phyloP scores from a whole-genome alignment of 441 rosid species.

The Lepidium campestre region DNA sequence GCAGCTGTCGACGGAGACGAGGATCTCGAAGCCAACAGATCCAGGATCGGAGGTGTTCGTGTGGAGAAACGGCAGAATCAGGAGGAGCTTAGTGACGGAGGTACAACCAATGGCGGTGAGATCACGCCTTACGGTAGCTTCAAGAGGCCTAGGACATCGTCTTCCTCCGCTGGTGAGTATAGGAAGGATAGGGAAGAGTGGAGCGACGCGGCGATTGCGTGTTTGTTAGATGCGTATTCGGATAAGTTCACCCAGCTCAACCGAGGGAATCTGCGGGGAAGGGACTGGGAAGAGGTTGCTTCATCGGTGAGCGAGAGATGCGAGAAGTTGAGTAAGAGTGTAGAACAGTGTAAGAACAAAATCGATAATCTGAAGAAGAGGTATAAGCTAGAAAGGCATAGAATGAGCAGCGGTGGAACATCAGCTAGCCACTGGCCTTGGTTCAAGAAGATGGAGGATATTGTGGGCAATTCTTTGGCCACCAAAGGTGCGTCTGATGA shows the following conservation, averaged over 20 bases:
- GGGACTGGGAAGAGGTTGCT: constrained; percentile 98
- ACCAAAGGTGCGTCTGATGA: constrained; percentile 39
- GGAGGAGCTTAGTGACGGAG: constrained; percentile 43
- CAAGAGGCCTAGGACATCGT: constrained; percentile 37
- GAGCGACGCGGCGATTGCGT: constrained; percentile 81
- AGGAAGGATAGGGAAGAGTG: constrained; percentile 93
- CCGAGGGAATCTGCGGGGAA: constrained; percentile 79
- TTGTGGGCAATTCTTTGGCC: constrained; percentile 54
- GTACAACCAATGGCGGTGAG: constrained; percentile 24
- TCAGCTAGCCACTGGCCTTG: constrained; percentile 84
- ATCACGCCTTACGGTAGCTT: constrained; percentile 33
- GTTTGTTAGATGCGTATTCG: constrained; percentile 60
- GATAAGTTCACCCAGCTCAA: constrained; percentile 77
- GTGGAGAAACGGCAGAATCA: constrained; percentile 45
- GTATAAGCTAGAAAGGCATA: constrained; percentile 73
- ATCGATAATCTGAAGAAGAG: constrained; percentile 85
- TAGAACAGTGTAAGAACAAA: constrained; percentile 97
- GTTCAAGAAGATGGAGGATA: constrained; percentile 87
- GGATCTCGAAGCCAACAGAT: constrained; percentile 23
- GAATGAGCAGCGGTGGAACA: constrained; percentile 56
- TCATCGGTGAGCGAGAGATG: constrained; percentile 63
- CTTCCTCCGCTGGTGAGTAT: constrained; percentile 32
- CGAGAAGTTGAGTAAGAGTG: constrained; percentile 61
- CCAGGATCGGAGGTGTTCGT: constrained; percentile 32
- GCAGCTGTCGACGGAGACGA: constrained; percentile 24